Conservation (phyloP, 805 yeast genomes). For the Zygotorulaspora florentina region DNA sequence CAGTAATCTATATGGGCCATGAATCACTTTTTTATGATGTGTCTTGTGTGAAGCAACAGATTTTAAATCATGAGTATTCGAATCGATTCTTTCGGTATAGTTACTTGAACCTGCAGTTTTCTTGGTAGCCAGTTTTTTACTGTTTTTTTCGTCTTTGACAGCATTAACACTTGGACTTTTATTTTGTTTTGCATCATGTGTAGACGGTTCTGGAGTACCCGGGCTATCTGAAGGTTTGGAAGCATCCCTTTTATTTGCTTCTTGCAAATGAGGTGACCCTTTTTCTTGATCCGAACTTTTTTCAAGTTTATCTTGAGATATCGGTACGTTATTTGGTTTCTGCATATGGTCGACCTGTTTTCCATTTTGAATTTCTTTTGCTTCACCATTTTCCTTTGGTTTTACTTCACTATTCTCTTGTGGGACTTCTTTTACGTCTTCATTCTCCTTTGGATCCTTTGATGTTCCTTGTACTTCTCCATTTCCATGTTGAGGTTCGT, state of each 20-base stretch:
- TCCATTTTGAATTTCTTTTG: not conserved
- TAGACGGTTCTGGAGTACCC: too few relatives aligned
- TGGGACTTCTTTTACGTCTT: constrained; percentile 3
- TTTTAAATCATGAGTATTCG: constrained; percentile 13
- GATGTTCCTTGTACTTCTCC: constrained; percentile 4
- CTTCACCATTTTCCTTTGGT: not conserved
- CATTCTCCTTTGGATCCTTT: constrained; percentile 5
- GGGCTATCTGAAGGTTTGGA: too few relatives aligned
- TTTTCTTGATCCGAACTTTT: not conserved
- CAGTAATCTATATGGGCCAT: constrained; percentile 80
- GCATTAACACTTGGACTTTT: not conserved
- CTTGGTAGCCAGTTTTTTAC: constrained; percentile 1
- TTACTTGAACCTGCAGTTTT: constrained; percentile 2
- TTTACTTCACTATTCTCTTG: not conserved
- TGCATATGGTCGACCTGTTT: not conserved
- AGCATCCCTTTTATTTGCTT: too few relatives aligned
- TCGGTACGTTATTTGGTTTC: not conserved
- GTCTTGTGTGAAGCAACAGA: constrained; percentile 18
- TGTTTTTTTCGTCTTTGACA: constrained; percentile 1
- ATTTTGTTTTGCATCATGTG: too few relatives aligned
- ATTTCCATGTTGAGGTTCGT: constrained; percentile 2
- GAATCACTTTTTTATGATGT: constrained; percentile 52
- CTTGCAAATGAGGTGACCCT: too few relatives aligned
- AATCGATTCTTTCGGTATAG: constrained; percentile 2
- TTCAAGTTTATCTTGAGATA: not conserved